Base-by-base conservation (phyloP, 768 basidiomycete genomes). In the Lentinula sp. region DNA sequence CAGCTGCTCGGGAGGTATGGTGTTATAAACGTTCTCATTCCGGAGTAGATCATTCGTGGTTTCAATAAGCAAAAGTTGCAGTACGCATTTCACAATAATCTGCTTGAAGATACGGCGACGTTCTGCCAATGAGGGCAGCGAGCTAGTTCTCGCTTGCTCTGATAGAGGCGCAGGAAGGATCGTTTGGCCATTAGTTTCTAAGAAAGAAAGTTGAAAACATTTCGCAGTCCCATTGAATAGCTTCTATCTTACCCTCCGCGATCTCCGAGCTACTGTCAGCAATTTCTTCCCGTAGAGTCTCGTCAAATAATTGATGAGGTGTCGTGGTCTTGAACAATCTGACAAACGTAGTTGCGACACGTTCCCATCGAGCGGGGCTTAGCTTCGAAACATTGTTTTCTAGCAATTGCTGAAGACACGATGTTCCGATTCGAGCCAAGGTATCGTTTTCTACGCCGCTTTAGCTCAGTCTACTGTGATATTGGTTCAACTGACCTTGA, bases 11-110 rank as follows among this genome's bases (percentile, higher is more conserved):
- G 97, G 93, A 41, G 97, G 97, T 66, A 98, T 98, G 3, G 90
- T 93, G 50, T 79, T 82, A 76, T 98, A 98, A 50, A 99, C 91
- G 43, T 90, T 85, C 62, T 93, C 82, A 69, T 96, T 98, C 62
- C 94, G 91, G 36, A 99, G 81, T 23, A 99, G 79, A 66, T 98
- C 97, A 68, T 94, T 95, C 2, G 95, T 96, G 6, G 93, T 98
- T 76, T 99, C 97, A 64, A 99, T 98, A 41, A 99, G 82, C 58
- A 98, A 80, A 20, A 99, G 76, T 68, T 99, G 97, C 35, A 99
- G 83, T 20, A 99, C 97, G 72, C 97, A 99, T 89, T 98, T 98
- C 65, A 98, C 95, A 63, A 99, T 98, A 74, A 99, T 98, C 72
- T 98, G 97, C 71, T 94, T 91, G 85, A 99, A 99, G 59, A 92